Evolutionary conservation across 495 filamentous ascomycete genomes (phyloP), one percentile per base, ranked within the genome.

Genomic region (Aspergillus asperescens): DNA sequence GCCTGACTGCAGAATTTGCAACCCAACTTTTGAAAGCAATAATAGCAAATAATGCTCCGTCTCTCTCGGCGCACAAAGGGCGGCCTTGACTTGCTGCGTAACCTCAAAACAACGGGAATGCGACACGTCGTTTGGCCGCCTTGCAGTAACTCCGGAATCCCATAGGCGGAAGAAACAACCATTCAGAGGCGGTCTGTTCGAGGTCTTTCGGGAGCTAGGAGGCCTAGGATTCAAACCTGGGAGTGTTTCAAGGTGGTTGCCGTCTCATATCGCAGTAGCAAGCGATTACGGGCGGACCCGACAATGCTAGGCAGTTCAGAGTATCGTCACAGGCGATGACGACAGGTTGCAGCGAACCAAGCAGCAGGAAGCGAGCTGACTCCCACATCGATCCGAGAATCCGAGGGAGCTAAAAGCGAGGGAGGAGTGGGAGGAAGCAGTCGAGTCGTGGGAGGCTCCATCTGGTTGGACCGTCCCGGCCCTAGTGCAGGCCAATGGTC

Each of bases 381-480:
- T 22, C 16, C 16, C 27, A 35, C 19, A 12, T 34, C 39, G 1
- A 40, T 32, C 37, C 28, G 38, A 43, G 5, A 35, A 35, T 24
- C 29, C 44, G 44, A 47, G 29, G 7, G 16, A 5, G 19, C 29
- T 47, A 38, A 42, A 22, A 2, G 29, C 7, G 29, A 20, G 13
- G 25, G 32, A 40, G 9, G 44, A 23, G 27, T 22, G 15, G 12
- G 20, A 37, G 3, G 34, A 49, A 15, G 5, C 20, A 35, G 31
- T 52, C 49, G 39, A 23, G 20, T 51, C 8, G 23, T 29, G 31
- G 23, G 16, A 5, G 31, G 18, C 31, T 28, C 32, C 42, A 15
- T 22, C 51, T 45, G 32, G 51, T 54, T 54, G 51, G 51, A 32
- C 47, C 42, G 20, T 40, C 12, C 51, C 51, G 51, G 9, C 32